Evolutionary conservation across 1,139 yeast genomes (phyloP).

Genomic region (Sugiyamaella grinbergsii): DNA sequence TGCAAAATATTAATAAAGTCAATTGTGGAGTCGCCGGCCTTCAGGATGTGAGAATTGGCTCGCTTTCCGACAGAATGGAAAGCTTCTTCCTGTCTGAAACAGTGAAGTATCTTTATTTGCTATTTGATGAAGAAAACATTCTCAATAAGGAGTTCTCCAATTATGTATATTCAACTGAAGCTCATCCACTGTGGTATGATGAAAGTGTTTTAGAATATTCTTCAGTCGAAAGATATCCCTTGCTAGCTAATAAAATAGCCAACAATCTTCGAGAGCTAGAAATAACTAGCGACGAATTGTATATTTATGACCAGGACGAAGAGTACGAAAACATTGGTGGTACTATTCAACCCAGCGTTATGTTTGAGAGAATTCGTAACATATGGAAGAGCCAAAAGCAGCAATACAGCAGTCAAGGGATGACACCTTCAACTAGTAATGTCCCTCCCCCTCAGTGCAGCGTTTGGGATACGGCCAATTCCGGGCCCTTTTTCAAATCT

Average conservation of each 20-base stretch:
- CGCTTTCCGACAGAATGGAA: conserved; percentile 80
- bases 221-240: conserved; percentile 26
- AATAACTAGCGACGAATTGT: conserved; percentile 10
- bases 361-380: conserved; percentile 4
- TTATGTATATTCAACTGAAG: conserved; percentile 86
- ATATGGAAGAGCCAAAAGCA: conserved; percentile 3
- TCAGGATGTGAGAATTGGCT: conserved; percentile 66
- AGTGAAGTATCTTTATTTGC: conserved; percentile 73
- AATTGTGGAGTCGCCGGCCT: conserved; percentile 83
- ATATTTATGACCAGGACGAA: conserved; percentile 6
- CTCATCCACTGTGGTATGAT: conserved; percentile 81
- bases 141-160: conserved; percentile 57
- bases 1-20: conserved; percentile 55
- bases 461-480: conserved; percentile 17
- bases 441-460: conserved; percentile 6
- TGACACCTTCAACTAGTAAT: neutral
- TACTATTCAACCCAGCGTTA: conserved; percentile 10
- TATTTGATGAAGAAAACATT: conserved; percentile 70
- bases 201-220: conserved; percentile 35
- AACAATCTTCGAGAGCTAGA: conserved; percentile 7
- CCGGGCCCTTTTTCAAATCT: conserved; percentile 29
- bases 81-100: conserved; percentile 88
- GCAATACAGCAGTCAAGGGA: conserved; percentile 1
- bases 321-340: conserved; percentile 4
- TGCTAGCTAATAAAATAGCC: conserved; percentile 22